phyloP scores from a whole-genome alignment of 2,329 filamentous ascomycete genomes.

The Geosmithia putterillii region DNA sequence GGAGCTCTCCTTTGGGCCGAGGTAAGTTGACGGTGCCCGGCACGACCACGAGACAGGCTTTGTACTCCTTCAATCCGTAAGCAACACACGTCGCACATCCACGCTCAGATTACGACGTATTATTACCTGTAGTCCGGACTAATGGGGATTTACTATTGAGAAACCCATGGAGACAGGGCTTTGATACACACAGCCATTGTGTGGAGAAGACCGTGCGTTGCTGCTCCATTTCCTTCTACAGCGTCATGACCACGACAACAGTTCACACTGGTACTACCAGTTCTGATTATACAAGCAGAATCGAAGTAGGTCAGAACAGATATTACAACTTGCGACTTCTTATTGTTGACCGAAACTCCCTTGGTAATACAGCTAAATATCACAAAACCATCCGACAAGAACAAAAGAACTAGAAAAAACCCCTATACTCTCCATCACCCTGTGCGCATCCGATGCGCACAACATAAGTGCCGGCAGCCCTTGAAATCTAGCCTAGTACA shows the following conservation, averaged over 20 bases:
- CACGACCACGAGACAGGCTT: background rate
- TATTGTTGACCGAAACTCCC: background rate
- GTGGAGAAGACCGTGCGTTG: too few relatives aligned
- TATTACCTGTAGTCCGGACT: too few relatives aligned
- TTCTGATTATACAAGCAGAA: too few relatives aligned
- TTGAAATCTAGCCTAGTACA: background rate
- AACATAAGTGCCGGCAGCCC: background rate
- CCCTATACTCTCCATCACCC: background rate
- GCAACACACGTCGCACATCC: too few relatives aligned
- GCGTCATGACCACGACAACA: too few relatives aligned
- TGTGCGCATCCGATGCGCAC: background rate
- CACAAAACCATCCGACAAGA: background rate
- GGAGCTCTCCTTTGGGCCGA: slow-evolving; percentile 5
- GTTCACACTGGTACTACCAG: too few relatives aligned
- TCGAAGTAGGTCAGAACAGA: too few relatives aligned
- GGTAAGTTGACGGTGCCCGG: slow-evolving; percentile 3
- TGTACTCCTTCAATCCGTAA: background rate
- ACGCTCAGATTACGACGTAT: too few relatives aligned
- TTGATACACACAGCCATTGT: too few relatives aligned
- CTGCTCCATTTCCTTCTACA: too few relatives aligned
- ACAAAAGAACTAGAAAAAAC: background rate
- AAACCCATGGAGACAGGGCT: too few relatives aligned
- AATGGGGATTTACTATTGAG: too few relatives aligned
- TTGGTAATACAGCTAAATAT: slow-evolving; percentile 1
- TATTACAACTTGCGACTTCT: background rate